Evolutionary conservation across 371 early-diverging fungal genomes (phyloP), one percentile per base, ranked within the genome.

Genomic region (Mortierella sp.): DNA sequence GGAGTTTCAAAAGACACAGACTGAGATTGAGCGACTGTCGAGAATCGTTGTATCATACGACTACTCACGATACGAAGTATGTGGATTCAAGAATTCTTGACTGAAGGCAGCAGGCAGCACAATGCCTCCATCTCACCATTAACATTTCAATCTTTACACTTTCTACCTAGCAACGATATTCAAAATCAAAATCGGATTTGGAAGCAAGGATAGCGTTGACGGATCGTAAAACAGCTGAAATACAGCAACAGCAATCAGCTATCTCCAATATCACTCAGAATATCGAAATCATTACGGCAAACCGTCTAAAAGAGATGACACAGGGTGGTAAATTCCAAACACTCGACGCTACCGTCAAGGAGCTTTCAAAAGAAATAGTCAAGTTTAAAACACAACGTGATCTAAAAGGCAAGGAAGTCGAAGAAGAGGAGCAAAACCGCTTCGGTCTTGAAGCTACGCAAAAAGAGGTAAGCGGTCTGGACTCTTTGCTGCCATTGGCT

Each of bases 1-100:
- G 23, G 98, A 99, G 71, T 98, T 89, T 72, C 96, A 97, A 85
- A 96, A 96, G 81, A 91, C 94, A 6, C 95, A 96, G 68, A 88
- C 89, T 1, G 99, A 99, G 76, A 88, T 96, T 61, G 96, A 96
- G 57, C 87, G 93, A 4, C 72, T 96, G 60, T 88, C 88, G 35
- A 92, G 95, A 43, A 81, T 96, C 12, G 86, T 96, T 12, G 89
- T 94, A 7, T 96, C 98, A 0, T 92, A 90, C 67, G 96, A 97
- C 67, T 97, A 94, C 77, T 84, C 83, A 6, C 87, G 86, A 35
- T 86, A 87, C 61, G 86, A 89, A 68, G 89, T 88, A 78, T 28
- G 32, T 31, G 34, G 17, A 47, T n/a, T 5, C 47, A 10, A 10
- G 2, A 15, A 1, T 1, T 23, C 5, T 54, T 54, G 55, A 28